A percentile compares a stretch with the other conserved stretches of the same genome.
Conservation (phyloP, 1,284 basidiomycete species). For the Ceratobasidium sp. region DNA sequence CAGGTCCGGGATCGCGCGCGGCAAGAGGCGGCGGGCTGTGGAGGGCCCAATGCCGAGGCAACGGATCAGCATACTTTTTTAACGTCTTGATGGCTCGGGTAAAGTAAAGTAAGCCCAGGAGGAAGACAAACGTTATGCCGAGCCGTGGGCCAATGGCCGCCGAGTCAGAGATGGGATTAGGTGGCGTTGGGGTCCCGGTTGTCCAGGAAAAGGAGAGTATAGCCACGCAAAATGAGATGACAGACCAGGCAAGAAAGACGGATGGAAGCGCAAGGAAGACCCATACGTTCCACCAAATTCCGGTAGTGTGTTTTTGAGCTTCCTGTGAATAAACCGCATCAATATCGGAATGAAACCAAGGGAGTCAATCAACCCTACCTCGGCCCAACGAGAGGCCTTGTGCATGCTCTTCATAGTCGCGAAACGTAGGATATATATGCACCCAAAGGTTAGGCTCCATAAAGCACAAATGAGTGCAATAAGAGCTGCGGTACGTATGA, state of each 20-base stretch:
- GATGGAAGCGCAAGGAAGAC: constrained; percentile 74
- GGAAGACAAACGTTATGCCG: constrained; percentile 61
- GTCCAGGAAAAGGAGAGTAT: constrained; percentile 77
- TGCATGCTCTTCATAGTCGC: constrained; percentile 80
- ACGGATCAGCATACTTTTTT: constrained; percentile 57
- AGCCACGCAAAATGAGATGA: constrained; percentile 70
- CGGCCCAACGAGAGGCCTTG: constrained; percentile 75
- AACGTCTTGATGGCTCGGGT: constrained; percentile 67
- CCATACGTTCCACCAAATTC: constrained; percentile 82
- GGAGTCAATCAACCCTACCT: constrained; percentile 54
- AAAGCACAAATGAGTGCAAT: constrained; percentile 70
- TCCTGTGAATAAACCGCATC: constrained; percentile 60
- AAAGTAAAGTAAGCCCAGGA: constrained; percentile 68
- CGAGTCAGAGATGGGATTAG: constrained; percentile 24
- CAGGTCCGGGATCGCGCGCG: background rate
- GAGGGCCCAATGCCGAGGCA: constrained; percentile 33
- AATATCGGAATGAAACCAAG: background rate
- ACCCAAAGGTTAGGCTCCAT: constrained; percentile 77
- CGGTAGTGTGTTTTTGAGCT: constrained; percentile 66
- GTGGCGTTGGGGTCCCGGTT: constrained; percentile 46
- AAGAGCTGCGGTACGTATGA: constrained; percentile 69
- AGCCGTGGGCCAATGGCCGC: constrained; percentile 59
- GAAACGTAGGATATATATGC: constrained; percentile 77
- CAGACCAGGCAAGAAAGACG: constrained; percentile 74
- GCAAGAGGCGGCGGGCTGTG: constrained; percentile 12